Evolutionary conservation across 768 basidiomycete genomes (phyloP), one percentile per base, ranked within the genome.

Genomic region (Lentinula edodes): DNA sequence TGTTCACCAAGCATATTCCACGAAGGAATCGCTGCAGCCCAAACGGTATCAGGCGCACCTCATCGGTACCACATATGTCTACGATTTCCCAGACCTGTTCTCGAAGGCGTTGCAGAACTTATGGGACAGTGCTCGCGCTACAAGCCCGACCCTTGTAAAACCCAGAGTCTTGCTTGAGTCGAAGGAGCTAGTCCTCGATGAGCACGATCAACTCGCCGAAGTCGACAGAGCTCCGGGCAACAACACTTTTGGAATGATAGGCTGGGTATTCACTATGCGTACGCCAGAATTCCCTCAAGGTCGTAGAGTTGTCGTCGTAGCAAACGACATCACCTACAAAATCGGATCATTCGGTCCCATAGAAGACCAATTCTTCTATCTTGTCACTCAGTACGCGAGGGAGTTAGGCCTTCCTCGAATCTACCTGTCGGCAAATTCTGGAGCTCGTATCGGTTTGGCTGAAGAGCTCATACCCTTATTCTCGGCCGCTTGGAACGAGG

Each of bases 51-150:
- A 98, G 72, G 97, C 97, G 23, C 97, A 99, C 74, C 85, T 98
- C 62, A 89, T 97, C 66, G 97, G 97, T 58, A 99, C 97, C 35
- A 99, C 97, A 55, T 99, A 98, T 72, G 95, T 91, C 36, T 98
- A 98, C 75, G 97, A 98, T 76, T 99, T 98, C 89, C 97, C 97
- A 45, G 97, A 97, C 69, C 86, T 99, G 65, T 99, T 98, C 82
- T 89, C 95, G 42, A 98, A 98, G 78, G 95, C 96, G 6, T 79
- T 98, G 62, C 91, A 94, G 69, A 93, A 95, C 68, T 82, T 94
- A 64, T 99, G 97, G 97, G 77, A 83, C 65, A 86, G 88, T 67
- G 85, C 85, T 48, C 84, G 89, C 43, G 74, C 77, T 43, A 75
- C 73, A 32, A 84, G 91, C 69, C 77, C 92, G 12, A 83, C 86